phyloP scores from a whole-genome alignment of 2,329 filamentous ascomycete species.

The Blastomyces silverae region DNA sequence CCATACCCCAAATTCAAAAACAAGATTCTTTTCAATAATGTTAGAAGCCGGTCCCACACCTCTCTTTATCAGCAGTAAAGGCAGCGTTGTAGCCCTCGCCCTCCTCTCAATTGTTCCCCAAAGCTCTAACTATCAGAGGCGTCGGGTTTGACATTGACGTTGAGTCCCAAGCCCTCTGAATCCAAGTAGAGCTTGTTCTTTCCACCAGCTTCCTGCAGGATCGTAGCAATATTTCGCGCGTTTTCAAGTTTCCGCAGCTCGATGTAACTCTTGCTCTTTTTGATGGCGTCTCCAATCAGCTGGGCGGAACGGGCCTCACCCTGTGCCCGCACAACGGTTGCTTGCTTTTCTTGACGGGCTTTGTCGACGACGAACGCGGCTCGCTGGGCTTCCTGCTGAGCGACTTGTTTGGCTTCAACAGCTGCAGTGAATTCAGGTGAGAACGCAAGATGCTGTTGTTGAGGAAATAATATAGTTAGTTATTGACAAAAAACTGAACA shows the following conservation, averaged over 20 bases:
- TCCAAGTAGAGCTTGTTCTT: constrained; percentile 94
- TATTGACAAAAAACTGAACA: constrained; percentile 14
- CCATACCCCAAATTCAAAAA: neutral
- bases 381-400: constrained; percentile 87
- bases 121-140: constrained; percentile 23
- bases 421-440: constrained; percentile 63
- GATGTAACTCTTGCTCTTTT: constrained; percentile 96
- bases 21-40: neutral
- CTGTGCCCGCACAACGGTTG: constrained; percentile 95
- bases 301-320: constrained; percentile 97
- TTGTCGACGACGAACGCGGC: constrained; percentile 98
- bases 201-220: constrained; percentile 76
- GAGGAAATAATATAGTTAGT: constrained; percentile 16
- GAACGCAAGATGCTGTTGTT: constrained; percentile 56
- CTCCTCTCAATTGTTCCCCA: neutral
- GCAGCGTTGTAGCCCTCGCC: neutral
- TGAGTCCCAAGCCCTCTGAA: constrained; percentile 80
- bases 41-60: neutral
- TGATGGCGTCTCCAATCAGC: constrained; percentile 97
- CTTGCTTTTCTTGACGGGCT: constrained; percentile 98
- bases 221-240: constrained; percentile 76
- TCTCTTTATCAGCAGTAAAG: neutral
- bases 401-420: constrained; percentile 63
- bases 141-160: constrained; percentile 52
- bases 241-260: constrained; percentile 99